Evolutionary conservation across 805 yeast genomes (phyloP).

Genomic region (Wickerhamiella brachini): DNA sequence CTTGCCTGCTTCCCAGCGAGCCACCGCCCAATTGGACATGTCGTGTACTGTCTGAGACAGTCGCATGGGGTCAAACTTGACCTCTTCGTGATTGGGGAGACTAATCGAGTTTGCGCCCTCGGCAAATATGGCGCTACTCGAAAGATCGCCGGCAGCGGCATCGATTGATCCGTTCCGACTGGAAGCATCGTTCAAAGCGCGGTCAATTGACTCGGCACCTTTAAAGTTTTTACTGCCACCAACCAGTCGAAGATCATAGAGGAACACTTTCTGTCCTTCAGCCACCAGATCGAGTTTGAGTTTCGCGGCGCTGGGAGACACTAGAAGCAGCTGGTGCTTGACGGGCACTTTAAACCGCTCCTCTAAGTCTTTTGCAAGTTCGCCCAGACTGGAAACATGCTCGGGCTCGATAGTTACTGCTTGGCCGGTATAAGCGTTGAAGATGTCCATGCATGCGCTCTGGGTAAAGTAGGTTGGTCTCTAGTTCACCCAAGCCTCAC

Average conservation of each 20-base stretch:
- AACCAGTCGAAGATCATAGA: conserved; percentile 18
- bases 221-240: background rate
- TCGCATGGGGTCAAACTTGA: background rate
- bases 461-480: background rate
- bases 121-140: background rate
- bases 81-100: background rate
- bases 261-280: conserved; percentile 16
- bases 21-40: conserved; percentile 3
- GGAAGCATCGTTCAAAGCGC: background rate
- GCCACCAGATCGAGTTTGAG: conserved; percentile 18
- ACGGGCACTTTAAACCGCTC: conserved; percentile 9
- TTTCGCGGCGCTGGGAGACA: conserved; percentile 17
- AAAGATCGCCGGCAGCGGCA: background rate
- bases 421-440: conserved; percentile 20
- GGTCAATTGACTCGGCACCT: background rate
- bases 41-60: background rate
- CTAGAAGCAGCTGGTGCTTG: conserved; percentile 19
- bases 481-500: background rate
- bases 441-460: conserved; percentile 13
- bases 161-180: background rate
- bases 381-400: conserved; percentile 14
- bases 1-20: background rate
- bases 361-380: conserved; percentile 13
- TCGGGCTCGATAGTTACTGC: conserved; percentile 13
- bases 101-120: background rate